phyloP scores from a whole-genome alignment of 805 yeast genomes.

The Huiozyma sinensis region DNA sequence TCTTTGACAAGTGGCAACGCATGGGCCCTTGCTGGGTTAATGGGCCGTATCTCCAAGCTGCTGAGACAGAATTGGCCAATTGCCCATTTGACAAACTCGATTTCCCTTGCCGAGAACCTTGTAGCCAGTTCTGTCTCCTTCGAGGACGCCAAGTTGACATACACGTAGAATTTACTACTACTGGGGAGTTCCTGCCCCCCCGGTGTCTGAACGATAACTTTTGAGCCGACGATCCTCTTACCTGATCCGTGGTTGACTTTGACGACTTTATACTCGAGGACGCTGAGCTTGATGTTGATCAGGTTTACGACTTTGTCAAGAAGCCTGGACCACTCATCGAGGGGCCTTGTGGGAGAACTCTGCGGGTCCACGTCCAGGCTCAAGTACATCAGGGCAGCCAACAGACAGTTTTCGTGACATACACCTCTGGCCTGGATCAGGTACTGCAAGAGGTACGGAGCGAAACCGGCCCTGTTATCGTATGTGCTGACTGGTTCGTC shows the following conservation, averaged over 20 bases:
- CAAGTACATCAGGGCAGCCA: conserved; percentile 12
- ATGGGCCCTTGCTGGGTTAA: neutral
- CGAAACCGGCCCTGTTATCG: neutral
- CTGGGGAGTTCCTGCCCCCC: conserved; percentile 3
- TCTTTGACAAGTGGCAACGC: conserved; percentile 6
- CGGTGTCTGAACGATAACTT: neutral
- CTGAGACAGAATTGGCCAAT: conserved; percentile 10
- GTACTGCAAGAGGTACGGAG: neutral
- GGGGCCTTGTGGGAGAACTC: neutral
- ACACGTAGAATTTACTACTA: conserved; percentile 18
- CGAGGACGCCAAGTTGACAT: conserved; percentile 15
- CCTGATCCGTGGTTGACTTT: conserved; percentile 18
- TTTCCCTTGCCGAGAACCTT: conserved; percentile 16
- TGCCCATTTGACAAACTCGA: conserved; percentile 22
- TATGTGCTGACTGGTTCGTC: too few relatives aligned
- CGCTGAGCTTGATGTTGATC: conserved; percentile 17
- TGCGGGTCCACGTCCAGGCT: neutral
- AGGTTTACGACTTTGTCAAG: conserved; percentile 10
- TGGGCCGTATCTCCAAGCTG: neutral
- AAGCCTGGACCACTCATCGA: conserved; percentile 4
- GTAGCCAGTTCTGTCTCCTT: conserved; percentile 24
- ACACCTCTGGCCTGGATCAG: conserved; percentile 9
- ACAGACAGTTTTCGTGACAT: conserved; percentile 16
- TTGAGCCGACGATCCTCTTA: conserved; percentile 7
- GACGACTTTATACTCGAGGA: conserved; percentile 15